A percentile compares a stretch with the other conserved stretches of the same genome.
These are phyloP conservation scores for Apostasia ramifera DNA, from an alignment of 106 monocot species.

Conservation along the genomic window DNA sequence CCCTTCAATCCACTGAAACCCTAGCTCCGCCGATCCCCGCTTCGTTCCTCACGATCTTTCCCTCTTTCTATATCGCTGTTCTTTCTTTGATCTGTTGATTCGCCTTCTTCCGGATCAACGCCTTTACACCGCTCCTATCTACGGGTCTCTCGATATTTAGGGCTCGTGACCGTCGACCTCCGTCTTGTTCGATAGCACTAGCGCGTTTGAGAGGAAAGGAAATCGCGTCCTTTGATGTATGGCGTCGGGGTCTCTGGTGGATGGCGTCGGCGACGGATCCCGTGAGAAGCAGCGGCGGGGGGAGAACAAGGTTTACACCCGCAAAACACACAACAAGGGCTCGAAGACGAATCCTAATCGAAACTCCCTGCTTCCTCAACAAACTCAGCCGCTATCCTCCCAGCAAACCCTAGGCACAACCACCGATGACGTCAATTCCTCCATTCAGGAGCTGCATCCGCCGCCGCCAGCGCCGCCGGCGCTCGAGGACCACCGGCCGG, in stretches of 20 bases:
- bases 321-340: conserved; percentile 27
- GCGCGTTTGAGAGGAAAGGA: neutral
- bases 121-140: neutral
- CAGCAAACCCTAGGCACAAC: conserved; percentile 11
- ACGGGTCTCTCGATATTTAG: neutral
- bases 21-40: neutral
- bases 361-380: conserved; percentile 10
- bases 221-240: conserved; percentile 2
- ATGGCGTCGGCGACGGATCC: conserved; percentile 2
- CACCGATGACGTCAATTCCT: conserved; percentile 16
- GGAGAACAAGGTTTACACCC: conserved; percentile 46
- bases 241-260: conserved; percentile 7
- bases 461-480: neutral
- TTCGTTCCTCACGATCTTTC: too few species aligned
- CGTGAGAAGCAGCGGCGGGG: conserved; percentile 39
- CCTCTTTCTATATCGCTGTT: neutral
- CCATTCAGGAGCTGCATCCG: conserved; percentile 8
- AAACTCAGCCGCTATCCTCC: conserved; percentile 4
- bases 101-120: neutral
- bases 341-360: conserved; percentile 6
- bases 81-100: neutral
- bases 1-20: neutral
- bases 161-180: too few species aligned
- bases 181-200: neutral
- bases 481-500: neutral